phyloP scores from a whole-genome alignment of 441 rosid genomes.

The Theobroma grandiflorum region DNA sequence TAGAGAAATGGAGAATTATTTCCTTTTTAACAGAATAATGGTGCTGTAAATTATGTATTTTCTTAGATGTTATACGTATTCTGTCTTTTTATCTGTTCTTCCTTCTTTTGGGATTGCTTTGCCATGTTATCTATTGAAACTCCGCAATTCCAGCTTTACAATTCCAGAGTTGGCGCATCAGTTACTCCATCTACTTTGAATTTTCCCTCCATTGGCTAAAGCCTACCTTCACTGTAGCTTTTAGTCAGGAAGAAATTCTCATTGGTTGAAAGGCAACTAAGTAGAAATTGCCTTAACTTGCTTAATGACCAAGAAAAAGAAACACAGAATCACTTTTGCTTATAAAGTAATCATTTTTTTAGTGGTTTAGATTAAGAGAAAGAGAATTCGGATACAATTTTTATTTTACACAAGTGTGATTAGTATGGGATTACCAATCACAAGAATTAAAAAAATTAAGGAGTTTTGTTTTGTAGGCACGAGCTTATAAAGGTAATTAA shows the following conservation, averaged over 20 bases:
- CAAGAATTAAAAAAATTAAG: background rate
- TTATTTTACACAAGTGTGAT: background rate
- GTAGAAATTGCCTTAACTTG: slow-evolving; percentile 1
- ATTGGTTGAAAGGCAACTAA: slow-evolving; percentile 3
- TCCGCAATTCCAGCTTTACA: background rate
- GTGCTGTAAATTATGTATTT: background rate
- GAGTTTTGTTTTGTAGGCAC: background rate
- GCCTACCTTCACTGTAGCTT: background rate
- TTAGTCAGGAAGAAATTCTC: background rate
- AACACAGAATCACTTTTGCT: slow-evolving; percentile 11
- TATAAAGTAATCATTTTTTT: background rate
- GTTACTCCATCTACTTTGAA: no score
- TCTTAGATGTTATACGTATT: no score
- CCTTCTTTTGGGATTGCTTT: background rate
- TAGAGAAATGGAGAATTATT: slow-evolving; percentile 17
- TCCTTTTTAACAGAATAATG: background rate
- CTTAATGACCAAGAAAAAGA: slow-evolving; percentile 24
- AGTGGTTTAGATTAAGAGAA: slow-evolving; percentile 10
- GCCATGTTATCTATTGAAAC: background rate
- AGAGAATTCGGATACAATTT: background rate
- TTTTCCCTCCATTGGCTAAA: background rate
- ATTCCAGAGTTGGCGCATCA: background rate
- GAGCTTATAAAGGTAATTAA: background rate
- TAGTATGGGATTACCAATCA: background rate
- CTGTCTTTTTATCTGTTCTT: background rate